Percentiles rank a stretch among this genome's conserved stretches.
Conservation (phyloP, 148 eudicot genomes). For the Diospyros lotus region DNA sequence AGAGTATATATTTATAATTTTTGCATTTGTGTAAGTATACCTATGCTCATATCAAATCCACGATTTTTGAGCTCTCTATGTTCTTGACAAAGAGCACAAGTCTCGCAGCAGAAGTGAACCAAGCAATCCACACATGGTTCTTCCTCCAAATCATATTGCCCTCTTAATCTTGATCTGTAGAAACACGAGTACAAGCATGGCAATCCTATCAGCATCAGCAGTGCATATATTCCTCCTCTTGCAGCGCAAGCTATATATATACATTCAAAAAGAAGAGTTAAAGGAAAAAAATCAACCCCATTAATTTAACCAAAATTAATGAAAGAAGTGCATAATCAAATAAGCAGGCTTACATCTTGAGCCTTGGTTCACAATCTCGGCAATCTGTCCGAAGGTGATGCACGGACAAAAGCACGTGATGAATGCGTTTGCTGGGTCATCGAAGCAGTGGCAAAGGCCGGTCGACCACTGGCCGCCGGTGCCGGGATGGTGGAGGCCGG, state of each 20-base stretch:
- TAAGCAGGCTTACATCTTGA: neutral
- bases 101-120: too few relatives aligned
- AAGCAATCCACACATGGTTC: neutral
- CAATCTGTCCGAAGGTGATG: neutral
- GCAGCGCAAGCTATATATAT: too few relatives aligned
- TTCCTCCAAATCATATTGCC: neutral
- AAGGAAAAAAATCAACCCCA: too few relatives aligned
- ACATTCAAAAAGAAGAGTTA: too few relatives aligned
- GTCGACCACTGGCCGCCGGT: too few relatives aligned
- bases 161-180: neutral
- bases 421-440: neutral
- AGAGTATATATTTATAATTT: neutral
- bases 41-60: neutral
- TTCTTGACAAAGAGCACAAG: too few relatives aligned
- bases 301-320: too few relatives aligned
- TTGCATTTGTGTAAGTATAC: neutral
- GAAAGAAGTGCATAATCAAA: too few relatives aligned
- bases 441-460: neutral
- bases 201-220: neutral
- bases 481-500: too few relatives aligned
- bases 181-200: neutral
- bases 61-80: neutral
- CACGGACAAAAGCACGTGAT: neutral
- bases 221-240: neutral
- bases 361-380: neutral